Percentiles rank a stretch among this genome's conserved stretches.
phyloP scores from a whole-genome alignment of 2,329 filamentous ascomycete species.

The Alternaria sp. region DNA sequence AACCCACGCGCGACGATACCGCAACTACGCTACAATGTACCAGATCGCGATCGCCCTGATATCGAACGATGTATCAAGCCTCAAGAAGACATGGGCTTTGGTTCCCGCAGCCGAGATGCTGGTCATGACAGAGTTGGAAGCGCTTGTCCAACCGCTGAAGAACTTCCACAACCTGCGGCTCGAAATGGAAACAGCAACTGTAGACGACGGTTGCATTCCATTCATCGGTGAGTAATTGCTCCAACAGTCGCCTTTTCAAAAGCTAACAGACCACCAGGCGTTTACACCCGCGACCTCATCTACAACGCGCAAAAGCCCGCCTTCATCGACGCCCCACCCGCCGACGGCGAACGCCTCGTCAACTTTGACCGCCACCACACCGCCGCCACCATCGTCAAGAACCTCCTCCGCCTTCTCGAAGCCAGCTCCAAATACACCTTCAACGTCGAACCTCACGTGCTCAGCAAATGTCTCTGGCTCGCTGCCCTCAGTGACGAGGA shows the following conservation, averaged over 20 bases:
- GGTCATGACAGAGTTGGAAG: slow-evolving; percentile 72
- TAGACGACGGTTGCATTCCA: slow-evolving; percentile 77
- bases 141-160: slow-evolving; percentile 74
- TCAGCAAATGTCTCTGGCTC: slow-evolving; percentile 85
- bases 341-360: slow-evolving; percentile 67
- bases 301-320: slow-evolving; percentile 82
- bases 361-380: slow-evolving; percentile 85
- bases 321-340: slow-evolving; percentile 71
- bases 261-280: slow-evolving; percentile 48
- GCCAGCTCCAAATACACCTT: slow-evolving; percentile 77
- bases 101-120: slow-evolving; percentile 70
- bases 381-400: slow-evolving; percentile 79
- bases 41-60: slow-evolving; percentile 80
- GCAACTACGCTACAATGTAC: slow-evolving; percentile 84
- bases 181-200: slow-evolving; percentile 75
- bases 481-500: slow-evolving; percentile 77
- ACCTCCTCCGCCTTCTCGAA: slow-evolving; percentile 77
- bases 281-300: slow-evolving; percentile 82
- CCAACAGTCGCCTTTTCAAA: not conserved
- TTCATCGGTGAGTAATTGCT: slow-evolving; percentile 70
- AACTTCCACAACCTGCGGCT: slow-evolving; percentile 79
- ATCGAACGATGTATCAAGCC: slow-evolving; percentile 72
- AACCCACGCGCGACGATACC: slow-evolving; percentile 73
- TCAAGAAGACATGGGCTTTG: slow-evolving; percentile 73
- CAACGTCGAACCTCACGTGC: slow-evolving; percentile 75